Conservation (phyloP, 169 alveolate species). For the Plasmodium yoelii region DNA sequence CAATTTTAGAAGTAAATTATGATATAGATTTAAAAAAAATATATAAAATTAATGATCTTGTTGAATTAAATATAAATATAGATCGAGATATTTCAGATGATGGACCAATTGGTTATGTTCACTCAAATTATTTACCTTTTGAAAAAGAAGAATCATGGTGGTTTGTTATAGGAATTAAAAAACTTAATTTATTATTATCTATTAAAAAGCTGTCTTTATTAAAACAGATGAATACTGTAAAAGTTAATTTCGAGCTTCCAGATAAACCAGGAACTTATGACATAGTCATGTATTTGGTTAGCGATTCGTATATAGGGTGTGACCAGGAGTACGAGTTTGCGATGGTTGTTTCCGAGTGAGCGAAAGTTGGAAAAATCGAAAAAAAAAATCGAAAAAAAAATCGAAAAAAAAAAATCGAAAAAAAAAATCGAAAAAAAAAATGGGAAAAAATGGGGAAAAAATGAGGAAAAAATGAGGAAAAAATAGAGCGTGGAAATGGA, state of each 20-base stretch:
- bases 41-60: slow-evolving; percentile 79
- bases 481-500: neutral
- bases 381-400: neutral
- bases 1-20: slow-evolving; percentile 87
- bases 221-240: slow-evolving; percentile 78
- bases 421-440: neutral
- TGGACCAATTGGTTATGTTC: slow-evolving; percentile 88
- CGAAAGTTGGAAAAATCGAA: neutral
- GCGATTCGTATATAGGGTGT: slow-evolving; percentile 89
- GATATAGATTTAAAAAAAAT: slow-evolving; percentile 72
- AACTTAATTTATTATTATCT: slow-evolving; percentile 89
- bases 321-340: slow-evolving; percentile 85
- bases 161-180: slow-evolving; percentile 96
- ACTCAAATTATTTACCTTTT: slow-evolving; percentile 95
- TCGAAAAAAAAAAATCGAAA: neutral
- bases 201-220: slow-evolving; percentile 89
- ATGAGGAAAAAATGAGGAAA: neutral
- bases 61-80: slow-evolving; percentile 67
- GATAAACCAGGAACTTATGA: slow-evolving; percentile 85
- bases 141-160: slow-evolving; percentile 99
- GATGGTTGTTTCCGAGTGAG: slow-evolving; percentile 22
- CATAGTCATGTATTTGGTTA: slow-evolving; percentile 85
- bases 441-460: neutral
- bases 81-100: slow-evolving; percentile 81
- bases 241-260: slow-evolving; percentile 88